These are phyloP conservation scores for Amauroascus niger DNA, from an alignment of 2,329 filamentous ascomycete genomes.

Conservation along the genomic window DNA sequence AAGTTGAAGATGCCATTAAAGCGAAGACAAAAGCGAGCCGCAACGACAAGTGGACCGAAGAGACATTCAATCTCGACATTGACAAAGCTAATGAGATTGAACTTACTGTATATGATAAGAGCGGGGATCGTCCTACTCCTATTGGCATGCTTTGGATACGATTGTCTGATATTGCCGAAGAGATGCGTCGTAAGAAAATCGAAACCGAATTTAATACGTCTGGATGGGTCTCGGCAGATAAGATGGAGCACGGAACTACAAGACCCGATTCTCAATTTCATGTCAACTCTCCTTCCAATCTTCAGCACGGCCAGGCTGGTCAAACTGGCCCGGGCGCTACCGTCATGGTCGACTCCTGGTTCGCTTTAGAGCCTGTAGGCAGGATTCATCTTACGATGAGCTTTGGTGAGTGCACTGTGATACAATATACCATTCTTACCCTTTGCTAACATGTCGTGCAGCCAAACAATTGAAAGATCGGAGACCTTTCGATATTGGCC, in stretches of 20 bases:
- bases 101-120: slow-evolving; percentile 93
- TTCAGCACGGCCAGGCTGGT: slow-evolving; percentile 15
- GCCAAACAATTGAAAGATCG: slow-evolving; percentile 80
- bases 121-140: slow-evolving; percentile 77
- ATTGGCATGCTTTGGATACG: slow-evolving; percentile 94
- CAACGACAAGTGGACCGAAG: slow-evolving; percentile 83
- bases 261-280: slow-evolving; percentile 48
- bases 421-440: not conserved
- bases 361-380: slow-evolving; percentile 88
- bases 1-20: slow-evolving; percentile 89
- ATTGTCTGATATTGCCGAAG: slow-evolving; percentile 93
- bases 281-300: slow-evolving; percentile 25
- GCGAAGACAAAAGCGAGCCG: slow-evolving; percentile 76
- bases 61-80: slow-evolving; percentile 83
- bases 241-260: slow-evolving; percentile 60
- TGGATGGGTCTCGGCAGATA: slow-evolving; percentile 94
- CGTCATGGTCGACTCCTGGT: slow-evolving; percentile 76
- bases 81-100: slow-evolving; percentile 99
- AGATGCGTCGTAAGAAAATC: slow-evolving; percentile 94
- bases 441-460: slow-evolving; percentile 25
- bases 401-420: slow-evolving; percentile 48
- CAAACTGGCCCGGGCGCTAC: slow-evolving; percentile 24
- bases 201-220: slow-evolving; percentile 90
- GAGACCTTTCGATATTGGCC: slow-evolving; percentile 73
- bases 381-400: slow-evolving; percentile 84